These are phyloP conservation scores for Erysiphe pulchra DNA, from an alignment of 2,329 filamentous ascomycete species.

Conservation along the genomic window DNA sequence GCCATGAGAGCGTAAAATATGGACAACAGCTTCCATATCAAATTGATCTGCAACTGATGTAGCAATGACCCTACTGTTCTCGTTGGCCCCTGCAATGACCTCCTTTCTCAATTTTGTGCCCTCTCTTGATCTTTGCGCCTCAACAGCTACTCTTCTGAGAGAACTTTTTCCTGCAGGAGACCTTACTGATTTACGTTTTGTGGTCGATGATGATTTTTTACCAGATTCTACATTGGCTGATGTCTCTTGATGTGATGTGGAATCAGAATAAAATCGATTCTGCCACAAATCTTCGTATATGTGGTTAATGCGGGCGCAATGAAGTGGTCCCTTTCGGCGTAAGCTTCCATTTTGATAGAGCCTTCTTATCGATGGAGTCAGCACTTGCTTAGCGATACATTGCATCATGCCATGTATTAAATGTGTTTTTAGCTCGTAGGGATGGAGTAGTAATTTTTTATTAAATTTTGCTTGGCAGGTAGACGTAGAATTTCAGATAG, in stretches of 20 bases:
- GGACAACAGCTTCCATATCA: constrained; percentile 32
- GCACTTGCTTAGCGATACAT: too few species aligned
- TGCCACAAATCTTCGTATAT: constrained; percentile 17
- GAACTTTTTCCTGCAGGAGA: constrained; percentile 40
- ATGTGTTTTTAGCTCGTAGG: too few species aligned
- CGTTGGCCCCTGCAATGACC: constrained; percentile 14
- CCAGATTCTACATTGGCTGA: constrained; percentile 1
- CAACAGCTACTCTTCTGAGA: constrained; percentile 60
- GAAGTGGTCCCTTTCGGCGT: too few species aligned
- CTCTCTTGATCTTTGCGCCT: constrained; percentile 41
- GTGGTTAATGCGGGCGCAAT: too few species aligned
- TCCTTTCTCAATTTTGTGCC: constrained; percentile 9
- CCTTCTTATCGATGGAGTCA: too few species aligned
- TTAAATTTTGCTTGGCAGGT: too few species aligned
- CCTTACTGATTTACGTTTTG: constrained; percentile 21
- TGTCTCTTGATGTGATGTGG: constrained; percentile 20
- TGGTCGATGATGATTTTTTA: constrained; percentile 2
- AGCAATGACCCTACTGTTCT: constrained; percentile 22
- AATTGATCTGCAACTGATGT: constrained; percentile 38
- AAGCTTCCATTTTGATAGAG: too few species aligned
- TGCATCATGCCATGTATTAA: too few species aligned
- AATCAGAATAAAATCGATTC: constrained; percentile 40
- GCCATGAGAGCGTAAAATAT: constrained; percentile 30
- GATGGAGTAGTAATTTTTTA: too few species aligned
- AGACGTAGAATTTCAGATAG: too few species aligned